Conservation (phyloP, 169 alveolate genomes). For the Theileria parva region DNA sequence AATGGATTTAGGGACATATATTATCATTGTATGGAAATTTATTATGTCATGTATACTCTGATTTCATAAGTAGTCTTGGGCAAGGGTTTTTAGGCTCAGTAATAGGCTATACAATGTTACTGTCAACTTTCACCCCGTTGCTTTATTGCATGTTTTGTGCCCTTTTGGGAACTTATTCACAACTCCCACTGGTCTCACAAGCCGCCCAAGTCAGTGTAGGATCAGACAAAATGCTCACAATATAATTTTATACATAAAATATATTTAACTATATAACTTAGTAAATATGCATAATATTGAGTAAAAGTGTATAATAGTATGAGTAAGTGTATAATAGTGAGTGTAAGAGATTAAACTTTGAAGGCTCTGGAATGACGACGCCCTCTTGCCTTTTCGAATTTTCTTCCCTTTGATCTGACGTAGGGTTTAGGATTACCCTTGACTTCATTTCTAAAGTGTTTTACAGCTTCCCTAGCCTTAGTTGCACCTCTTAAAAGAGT, state of each 20-base stretch:
- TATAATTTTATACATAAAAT: not conserved
- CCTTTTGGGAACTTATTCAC: constrained; percentile 8
- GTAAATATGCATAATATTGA: not conserved
- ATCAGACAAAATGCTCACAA: not conserved
- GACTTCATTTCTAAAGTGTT: constrained; percentile 81
- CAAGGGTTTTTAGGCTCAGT: not conserved
- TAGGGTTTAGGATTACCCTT: constrained; percentile 92
- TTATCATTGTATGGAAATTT: not conserved
- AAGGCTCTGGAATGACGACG: constrained; percentile 88
- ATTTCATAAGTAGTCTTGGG: constrained; percentile 7
- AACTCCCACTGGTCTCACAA: not conserved
- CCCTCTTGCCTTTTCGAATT: constrained; percentile 93
- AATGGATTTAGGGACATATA: constrained; percentile 5
- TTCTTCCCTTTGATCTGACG: constrained; percentile 90
- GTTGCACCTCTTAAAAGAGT: constrained; percentile 94
- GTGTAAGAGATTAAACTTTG: constrained; percentile 75
- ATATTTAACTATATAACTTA: not conserved
- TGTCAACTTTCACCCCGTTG: constrained; percentile 3
- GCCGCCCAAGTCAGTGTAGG: constrained; percentile 9
- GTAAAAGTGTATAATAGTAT: not conserved
- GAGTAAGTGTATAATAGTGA: not conserved
- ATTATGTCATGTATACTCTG: not conserved
- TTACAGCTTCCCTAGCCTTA: constrained; percentile 92
- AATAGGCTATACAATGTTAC: constrained; percentile 1
- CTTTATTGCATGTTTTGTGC: constrained; percentile 8